Evolutionary conservation across 768 basidiomycete genomes (phyloP), one percentile per base, ranked within the genome.

Genomic region (Suillus luteus): DNA sequence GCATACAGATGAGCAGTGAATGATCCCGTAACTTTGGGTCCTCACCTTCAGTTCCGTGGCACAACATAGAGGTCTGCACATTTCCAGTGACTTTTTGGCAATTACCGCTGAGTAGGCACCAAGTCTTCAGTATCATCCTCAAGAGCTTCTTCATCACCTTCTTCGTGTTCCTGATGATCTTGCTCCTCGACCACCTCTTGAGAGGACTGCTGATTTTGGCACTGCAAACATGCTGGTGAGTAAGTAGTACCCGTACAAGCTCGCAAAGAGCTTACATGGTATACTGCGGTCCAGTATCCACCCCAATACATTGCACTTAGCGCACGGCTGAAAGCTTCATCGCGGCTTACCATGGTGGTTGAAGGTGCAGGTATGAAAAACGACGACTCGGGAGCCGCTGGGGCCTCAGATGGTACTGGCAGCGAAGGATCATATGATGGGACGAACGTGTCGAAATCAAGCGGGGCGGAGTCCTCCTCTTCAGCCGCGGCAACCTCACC

Each of bases 221-320:
- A 77, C 80, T 79, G 58, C 9, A 67, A 35, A 38, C 37, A 43
- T 64, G 54, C 17, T 62, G 58, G 31, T 67, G 51, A 58, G 35
- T 54, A n/a, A 48, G 55, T 33, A 59, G 19, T 12, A 22, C 38
- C 46, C 27, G 19, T 14, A 15, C 54, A 51, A 5, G 10, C 48
- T 63, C 17, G 5, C 10, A 61, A 40, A 22, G 1, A 14, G 80
- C 86, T 57, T 68, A 91, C 92, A 72, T 93, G 88, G 70, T 93
- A 93, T 55, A 92, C 82, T 1, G 91, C 91, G 2, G 91, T 92
- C 91, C 92, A 94, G 73, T 93, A 94, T 22, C 92, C 92, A 27
- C 82, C 81, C 92, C 92, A 93, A 73, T 93, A 94, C 86, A 90
- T 92, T 19, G 92, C 91, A 37, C 81, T 83, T 70, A 92, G 67